Evolutionary conservation across 2,329 filamentous ascomycete species (phyloP), one percentile per base, ranked within the genome.

Genomic region (Podosphaera fusca): DNA sequence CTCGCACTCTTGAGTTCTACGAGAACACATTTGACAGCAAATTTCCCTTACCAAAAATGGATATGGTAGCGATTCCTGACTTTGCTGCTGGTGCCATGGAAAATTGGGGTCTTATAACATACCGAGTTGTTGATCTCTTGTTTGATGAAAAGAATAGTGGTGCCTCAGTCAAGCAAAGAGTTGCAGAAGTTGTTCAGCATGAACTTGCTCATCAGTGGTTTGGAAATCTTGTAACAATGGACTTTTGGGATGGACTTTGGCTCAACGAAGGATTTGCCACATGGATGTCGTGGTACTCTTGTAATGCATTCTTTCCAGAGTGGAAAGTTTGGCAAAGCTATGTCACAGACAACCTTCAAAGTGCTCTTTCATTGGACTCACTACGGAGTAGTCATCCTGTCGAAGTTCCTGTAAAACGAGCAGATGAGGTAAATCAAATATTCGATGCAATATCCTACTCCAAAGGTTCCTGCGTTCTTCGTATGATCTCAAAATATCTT

Each of bases 271-370:
- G 87, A 40, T 94, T 94, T 64, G 87, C 87, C 36, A 94, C 87
- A 45, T 87, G 85, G 81, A 88, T 92, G 86, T 89, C 85, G 59
- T 84, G 87, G 87, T 92, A 92, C 71, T 88, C 86, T 49, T 94
- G 87, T 76, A 90, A 96, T 69, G 78, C 79, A 58, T 95, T 96
- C 74, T 96, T 89, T 71, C 90, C 90, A 7, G 90, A 96, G 70
- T 96, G 90, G 90, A 94, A 94, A 71, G 87, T 96, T 12, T 96
- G 90, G 90, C 81, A 96, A 70, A 84, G 82, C 34, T 96, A 95
- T 68, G 89, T 96, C 58, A 89, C 86, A 36, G 89, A 95, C 67
- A 94, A 87, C 65, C 77, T 96, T 58, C 87, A 94, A 68, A 83
- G 85, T 61, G 90, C 90, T 1, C 75, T 96, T 42, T 82, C 83